phyloP scores from a whole-genome alignment of 2,329 filamentous ascomycete species.

The Colletotrichum sublineola region DNA sequence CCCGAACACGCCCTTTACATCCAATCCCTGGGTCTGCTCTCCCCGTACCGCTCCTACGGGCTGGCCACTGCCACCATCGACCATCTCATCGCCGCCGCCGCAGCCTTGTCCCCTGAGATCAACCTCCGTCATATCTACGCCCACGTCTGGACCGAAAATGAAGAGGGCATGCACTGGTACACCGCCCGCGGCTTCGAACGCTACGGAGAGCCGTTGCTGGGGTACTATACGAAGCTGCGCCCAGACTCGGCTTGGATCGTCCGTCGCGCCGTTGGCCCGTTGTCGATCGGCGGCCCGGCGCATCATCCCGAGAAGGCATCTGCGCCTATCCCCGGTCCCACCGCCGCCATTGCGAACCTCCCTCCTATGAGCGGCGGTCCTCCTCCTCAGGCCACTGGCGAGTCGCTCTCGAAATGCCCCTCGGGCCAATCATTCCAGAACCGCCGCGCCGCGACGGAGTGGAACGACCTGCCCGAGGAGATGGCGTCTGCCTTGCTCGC shows the following conservation, averaged over 20 bases:
- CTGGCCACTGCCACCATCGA: slow-evolving; percentile 70
- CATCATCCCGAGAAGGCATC: slow-evolving; percentile 23
- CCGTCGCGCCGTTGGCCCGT: slow-evolving; percentile 57
- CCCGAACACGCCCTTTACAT: slow-evolving; percentile 69
- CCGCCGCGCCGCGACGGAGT: slow-evolving; percentile 69
- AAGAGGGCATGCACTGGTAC: slow-evolving; percentile 75
- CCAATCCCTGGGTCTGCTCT: slow-evolving; percentile 73
- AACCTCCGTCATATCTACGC: slow-evolving; percentile 66
- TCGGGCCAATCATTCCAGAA: slow-evolving; percentile 69
- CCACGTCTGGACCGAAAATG: slow-evolving; percentile 77
- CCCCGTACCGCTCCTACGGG: slow-evolving; percentile 72
- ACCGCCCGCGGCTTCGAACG: slow-evolving; percentile 67
- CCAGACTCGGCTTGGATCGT: slow-evolving; percentile 74
- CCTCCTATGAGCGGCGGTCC: slow-evolving; percentile 43
- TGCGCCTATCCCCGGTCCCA: slow-evolving; percentile 44
- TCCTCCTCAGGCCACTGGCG: slow-evolving; percentile 41
- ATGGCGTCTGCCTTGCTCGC: slow-evolving; percentile 57
- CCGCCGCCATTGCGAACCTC: slow-evolving; percentile 51
- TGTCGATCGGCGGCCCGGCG: slow-evolving; percentile 39
- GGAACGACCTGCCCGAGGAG: slow-evolving; percentile 75
- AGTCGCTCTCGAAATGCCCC: slow-evolving; percentile 39
- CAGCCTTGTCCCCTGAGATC: slow-evolving; percentile 51
- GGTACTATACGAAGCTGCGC: slow-evolving; percentile 73
- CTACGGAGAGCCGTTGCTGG: slow-evolving; percentile 61
- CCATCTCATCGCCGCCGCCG: slow-evolving; percentile 60